Percentiles rank a stretch among this genome's conserved stretches.
phyloP scores from a whole-genome alignment of 805 yeast genomes.

The Zygosaccharomyces lentus region DNA sequence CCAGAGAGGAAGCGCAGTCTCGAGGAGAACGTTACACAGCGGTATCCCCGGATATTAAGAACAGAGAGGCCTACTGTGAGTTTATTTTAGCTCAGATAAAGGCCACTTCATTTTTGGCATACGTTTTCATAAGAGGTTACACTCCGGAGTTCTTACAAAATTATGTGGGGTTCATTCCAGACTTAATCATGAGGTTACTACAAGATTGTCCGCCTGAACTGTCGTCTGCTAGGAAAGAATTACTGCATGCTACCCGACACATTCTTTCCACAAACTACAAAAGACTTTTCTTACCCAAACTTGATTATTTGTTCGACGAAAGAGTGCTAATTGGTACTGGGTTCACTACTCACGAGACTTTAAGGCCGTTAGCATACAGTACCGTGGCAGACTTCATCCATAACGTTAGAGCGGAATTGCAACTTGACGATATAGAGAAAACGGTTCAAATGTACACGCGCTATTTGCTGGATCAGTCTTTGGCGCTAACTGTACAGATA shows the following conservation, averaged over 20 bases:
- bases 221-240: conserved; percentile 86
- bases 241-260: conserved; percentile 90
- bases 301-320: conserved; percentile 82
- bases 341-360: conserved; percentile 80
- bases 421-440: conserved; percentile 78
- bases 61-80: conserved; percentile 78
- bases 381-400: conserved; percentile 95
- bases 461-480: conserved; percentile 71
- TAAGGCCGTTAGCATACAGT: conserved; percentile 89
- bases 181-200: conserved; percentile 72
- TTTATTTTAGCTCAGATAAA: conserved; percentile 91
- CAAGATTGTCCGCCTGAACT: conserved; percentile 96
- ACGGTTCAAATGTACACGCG: conserved; percentile 80
- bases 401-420: conserved; percentile 78
- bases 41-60: conserved; percentile 69
- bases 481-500: conserved; percentile 87
- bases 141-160: conserved; percentile 57
- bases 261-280: conserved; percentile 89
- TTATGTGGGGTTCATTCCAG: conserved; percentile 70
- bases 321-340: conserved; percentile 88
- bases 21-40: conserved; percentile 60
- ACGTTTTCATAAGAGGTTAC: conserved; percentile 80
- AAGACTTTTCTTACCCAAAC: conserved; percentile 73
- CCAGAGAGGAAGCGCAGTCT: conserved; percentile 53
- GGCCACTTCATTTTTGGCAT: conserved; percentile 92